Base-by-base conservation (phyloP, 805 yeast genomes). In the Ogataea haglerorum region DNA sequence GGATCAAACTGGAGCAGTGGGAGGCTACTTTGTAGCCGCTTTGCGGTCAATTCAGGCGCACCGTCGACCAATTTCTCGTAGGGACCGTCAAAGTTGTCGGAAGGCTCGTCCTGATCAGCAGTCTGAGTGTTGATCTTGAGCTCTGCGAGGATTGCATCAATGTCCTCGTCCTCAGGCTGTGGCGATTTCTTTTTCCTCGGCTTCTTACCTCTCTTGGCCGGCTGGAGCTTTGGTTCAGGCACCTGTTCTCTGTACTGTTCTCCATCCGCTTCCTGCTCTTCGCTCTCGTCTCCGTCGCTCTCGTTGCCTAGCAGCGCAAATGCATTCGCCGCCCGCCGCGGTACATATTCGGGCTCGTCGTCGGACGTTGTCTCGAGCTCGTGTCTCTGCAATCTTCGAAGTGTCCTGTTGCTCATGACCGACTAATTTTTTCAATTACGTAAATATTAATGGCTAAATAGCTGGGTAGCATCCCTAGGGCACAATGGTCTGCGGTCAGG, bases 101-200 rank as follows among this genome's bases (percentile, higher is more conserved):
- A 54, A 19, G 58, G 63, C 12, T 47, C 42, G 10, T 51, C 60
- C 5, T 43, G 53, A 10, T n/a, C 22, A 12, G 31, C 16, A 4
- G 30, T 29, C 8, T 38, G 37, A 51, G 47, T 60, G 44, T 40
- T 43, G 7, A 49, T 29, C 28, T 43, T 36, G 5, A 64, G 63
- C 37, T 78, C 75, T 14, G 65, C 71, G 4, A 83, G 56, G 4
- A 80, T 64, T 44, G 63, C 64, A 57, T 81, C 86, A 18, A 83
- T 61, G 24, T 79, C 86, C 6, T 37, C 23, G 18, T 23, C 35
- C 48, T 78, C 83, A 43, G 71, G 69, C n/a, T 18, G 41, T 21
- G 25, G 12, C 12, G 24, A 16, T 30, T 36, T 13, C 16, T 34
- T 39, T 14, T 26, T 43, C 17, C 38, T 43, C 49, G 3, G 45